Conservation (phyloP, 2,329 filamentous ascomycete genomes). For the Arachnopeziza araneosa region DNA sequence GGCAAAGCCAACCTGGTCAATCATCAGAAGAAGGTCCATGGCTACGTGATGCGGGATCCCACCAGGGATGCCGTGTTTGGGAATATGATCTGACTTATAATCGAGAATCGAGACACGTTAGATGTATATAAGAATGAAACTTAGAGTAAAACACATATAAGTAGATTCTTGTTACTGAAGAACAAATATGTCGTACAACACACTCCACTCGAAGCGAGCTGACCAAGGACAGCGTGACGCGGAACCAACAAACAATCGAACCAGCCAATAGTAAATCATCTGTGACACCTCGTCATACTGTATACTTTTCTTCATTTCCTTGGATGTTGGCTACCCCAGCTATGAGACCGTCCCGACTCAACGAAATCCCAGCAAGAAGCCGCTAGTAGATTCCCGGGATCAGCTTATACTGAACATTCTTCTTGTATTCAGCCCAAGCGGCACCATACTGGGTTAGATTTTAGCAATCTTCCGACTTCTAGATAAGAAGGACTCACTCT, state of each 20-base stretch:
- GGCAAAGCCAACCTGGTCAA: background rate
- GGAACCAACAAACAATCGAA: too few species aligned
- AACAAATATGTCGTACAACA: too few species aligned
- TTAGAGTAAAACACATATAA: background rate
- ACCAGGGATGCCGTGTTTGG: background rate
- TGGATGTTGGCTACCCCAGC: too few species aligned
- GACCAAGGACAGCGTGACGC: too few species aligned
- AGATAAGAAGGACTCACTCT: slow-evolving; percentile 28
- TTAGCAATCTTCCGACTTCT: background rate
- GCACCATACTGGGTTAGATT: slow-evolving; percentile 33
- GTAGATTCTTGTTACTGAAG: too few species aligned
- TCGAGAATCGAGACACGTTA: background rate
- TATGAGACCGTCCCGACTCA: background rate
- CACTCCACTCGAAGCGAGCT: too few species aligned
- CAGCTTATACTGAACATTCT: slow-evolving; percentile 34
- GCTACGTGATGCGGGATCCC: background rate
- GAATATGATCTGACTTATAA: background rate
- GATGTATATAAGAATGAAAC: background rate
- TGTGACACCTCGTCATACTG: too few species aligned
- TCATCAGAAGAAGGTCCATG: background rate
- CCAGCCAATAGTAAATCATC: too few species aligned
- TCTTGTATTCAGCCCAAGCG: slow-evolving; percentile 34
- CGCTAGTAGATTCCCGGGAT: slow-evolving; percentile 32
- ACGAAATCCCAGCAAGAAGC: background rate
- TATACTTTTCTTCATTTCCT: too few species aligned